Conservation (phyloP, 495 filamentous ascomycete genomes). For the Xylaria intraflava region DNA sequence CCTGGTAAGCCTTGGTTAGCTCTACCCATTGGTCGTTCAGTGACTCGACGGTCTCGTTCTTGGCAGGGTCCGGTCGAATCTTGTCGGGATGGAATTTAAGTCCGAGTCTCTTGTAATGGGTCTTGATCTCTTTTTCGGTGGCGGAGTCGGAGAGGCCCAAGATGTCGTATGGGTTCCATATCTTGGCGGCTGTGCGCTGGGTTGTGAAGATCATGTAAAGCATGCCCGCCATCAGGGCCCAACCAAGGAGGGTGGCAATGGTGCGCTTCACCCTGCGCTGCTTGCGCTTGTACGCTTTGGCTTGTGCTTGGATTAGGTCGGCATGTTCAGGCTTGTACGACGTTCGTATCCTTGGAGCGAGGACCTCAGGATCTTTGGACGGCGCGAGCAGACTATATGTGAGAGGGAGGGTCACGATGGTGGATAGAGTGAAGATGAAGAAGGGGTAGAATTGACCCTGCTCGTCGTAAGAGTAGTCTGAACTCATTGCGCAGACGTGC, state of each 20-base stretch:
- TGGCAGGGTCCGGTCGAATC: conserved; percentile 66
- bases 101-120: conserved; percentile 76
- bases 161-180: conserved; percentile 96
- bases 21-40: conserved; percentile 89
- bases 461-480: conserved; percentile 97
- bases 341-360: conserved; percentile 49
- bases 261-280: conserved; percentile 86
- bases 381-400: conserved; percentile 79
- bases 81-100: conserved; percentile 92
- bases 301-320: conserved; percentile 76
- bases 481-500: conserved; percentile 62
- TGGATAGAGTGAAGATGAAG: conserved; percentile 87
- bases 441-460: conserved; percentile 98
- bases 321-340: conserved; percentile 75
- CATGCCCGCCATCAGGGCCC: conserved; percentile 85
- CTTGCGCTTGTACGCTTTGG: conserved; percentile 81
- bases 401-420: conserved; percentile 82
- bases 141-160: conserved; percentile 78
- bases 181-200: conserved; percentile 61
- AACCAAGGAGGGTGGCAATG: conserved; percentile 66
- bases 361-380: conserved; percentile 58
- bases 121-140: conserved; percentile 83
- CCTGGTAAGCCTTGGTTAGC: conserved; percentile 93
- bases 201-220: conserved; percentile 81
- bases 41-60: conserved; percentile 81